These are phyloP conservation scores for Bacidia gigantensis DNA, from an alignment of 495 filamentous ascomycete species.

Conservation along the genomic window DNA sequence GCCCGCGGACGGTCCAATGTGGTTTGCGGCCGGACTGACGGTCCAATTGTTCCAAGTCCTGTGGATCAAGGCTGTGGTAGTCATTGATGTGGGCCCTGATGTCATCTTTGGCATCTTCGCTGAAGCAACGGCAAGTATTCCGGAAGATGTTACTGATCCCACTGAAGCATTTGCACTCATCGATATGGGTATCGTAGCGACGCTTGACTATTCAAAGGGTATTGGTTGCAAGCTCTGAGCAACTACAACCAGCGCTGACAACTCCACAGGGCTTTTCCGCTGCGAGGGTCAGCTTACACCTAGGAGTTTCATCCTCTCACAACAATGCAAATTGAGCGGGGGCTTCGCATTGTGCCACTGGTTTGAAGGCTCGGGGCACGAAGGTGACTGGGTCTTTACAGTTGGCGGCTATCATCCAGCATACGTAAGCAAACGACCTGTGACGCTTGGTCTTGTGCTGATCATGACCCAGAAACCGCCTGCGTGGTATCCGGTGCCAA, in stretches of 20 bases:
- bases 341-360: conserved; percentile 35
- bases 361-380: conserved; percentile 23
- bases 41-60: conserved; percentile 31
- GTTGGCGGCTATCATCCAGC: conserved; percentile 37
- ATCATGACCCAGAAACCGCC: conserved; percentile 22
- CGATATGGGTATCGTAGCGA: conserved; percentile 28
- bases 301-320: conserved; percentile 29
- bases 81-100: conserved; percentile 15
- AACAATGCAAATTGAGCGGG: conserved; percentile 32
- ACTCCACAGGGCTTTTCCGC: too few species aligned
- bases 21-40: conserved; percentile 31
- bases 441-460: too few species aligned
- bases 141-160: conserved; percentile 9
- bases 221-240: too few species aligned
- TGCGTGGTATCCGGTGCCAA: conserved; percentile 21
- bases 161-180: conserved; percentile 23
- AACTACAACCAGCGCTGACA: too few species aligned
- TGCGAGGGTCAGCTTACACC: conserved; percentile 22
- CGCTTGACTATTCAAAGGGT: conserved; percentile 27
- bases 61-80: conserved; percentile 25
- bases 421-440: too few species aligned
- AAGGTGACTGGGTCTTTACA: conserved; percentile 39
- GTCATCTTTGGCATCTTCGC: conserved; percentile 30
- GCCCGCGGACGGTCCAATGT: conserved; percentile 18
- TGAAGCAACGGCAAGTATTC: conserved; percentile 23